Base-by-base conservation (phyloP, 2,329 filamentous ascomycete genomes). In the Penicillium sp. region DNA sequence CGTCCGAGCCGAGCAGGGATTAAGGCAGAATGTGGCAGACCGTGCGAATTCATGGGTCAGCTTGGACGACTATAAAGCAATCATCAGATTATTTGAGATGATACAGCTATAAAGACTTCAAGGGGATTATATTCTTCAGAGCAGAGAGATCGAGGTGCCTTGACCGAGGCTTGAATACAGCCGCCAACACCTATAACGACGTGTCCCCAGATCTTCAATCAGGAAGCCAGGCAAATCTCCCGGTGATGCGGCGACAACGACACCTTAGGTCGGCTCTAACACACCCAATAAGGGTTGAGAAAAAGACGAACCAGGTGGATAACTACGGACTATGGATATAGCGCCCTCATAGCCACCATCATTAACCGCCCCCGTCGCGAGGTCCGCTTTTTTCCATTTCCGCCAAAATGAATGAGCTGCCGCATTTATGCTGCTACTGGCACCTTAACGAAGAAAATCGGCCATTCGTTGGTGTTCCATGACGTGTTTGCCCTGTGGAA, bases 231-330 rank as follows among this genome's bases (percentile, higher is more conserved):
- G 36, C 58, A 45, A 58, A 53, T 55, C 46, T 56, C 48, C 51
- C 52, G 49, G 42, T 35, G 44, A 57, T 58, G 47, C 46, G 47
- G 51, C 52, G 45, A 47, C 60, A 47, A 49, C 47, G 62, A 60
- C 51, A 56, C 55, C 58, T 43, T 47, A 50, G 56, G 47, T 47
- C 32, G 51, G 47, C 46, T 47, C 45, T 26, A 39, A 51, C 40
- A 27, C 47, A 53, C 51, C 63, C 66, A 70, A 69, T 70, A 48
- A 60, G 44, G 47, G 27, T 40, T n/a, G 46, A 38, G 32, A 30
- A 38, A 43, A 54, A 56, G 45, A 61, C 53, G 56, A 64, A 64
- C 52, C 47, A 56, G 58, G 60, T 64, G 58, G 59, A 51, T 60
- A 62, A 50, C 45, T 49, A 63, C 16, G 19, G 56, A 59, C 57